Evolutionary conservation across 2,329 filamentous ascomycete species (phyloP), one percentile per base, ranked within the genome.

Genomic region (Emergomyces pasteurianus): DNA sequence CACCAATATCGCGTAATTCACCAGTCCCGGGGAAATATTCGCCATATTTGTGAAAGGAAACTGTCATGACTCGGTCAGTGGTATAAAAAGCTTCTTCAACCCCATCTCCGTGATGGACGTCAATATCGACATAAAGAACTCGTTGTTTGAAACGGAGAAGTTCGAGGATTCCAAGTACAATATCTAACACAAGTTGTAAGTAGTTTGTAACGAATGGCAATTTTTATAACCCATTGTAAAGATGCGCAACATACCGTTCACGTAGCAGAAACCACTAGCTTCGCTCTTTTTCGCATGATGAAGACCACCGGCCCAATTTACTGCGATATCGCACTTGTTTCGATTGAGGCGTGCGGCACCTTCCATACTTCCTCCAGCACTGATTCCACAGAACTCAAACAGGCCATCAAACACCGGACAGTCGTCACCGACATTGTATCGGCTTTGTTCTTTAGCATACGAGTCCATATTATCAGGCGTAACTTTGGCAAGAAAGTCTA

Each of bases 381-480:
- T 86, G 69, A 88, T 87, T 21, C 83, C 84, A 67, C 85, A 87
- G 71, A 87, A 88, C 69, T 88, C 85, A 64, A 87, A 88, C 18
- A 88, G 76, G 18, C 85, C 85, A 66, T 88, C 85, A 63, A 88
- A 88, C 0, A 88, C 85, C 1, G 85, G 85, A 67, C 79, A 81
- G 65, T 82, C 80, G 60, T 82, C 85, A 59, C 85, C 85, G 60
- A 87, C 84, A 63, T 87, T 87, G 75, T 86, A 88, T 66, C 80
- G 84, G 83, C 89, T 87, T 73, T 97, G 92, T 73, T 99, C 94
- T 68, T 92, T 89, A 67, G 87, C 83, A 71, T 90, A 97, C 65
- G 83, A 84, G 68, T 99, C 95, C 90, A 97, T 97, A 73, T 99
- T 99, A 78, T 99, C 94, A 1, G 94, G 95, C 0, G 94, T 97